These are phyloP conservation scores for Phytophthora sojae DNA, from an alignment of 352 stramenopile species.

Conservation along the genomic window DNA sequence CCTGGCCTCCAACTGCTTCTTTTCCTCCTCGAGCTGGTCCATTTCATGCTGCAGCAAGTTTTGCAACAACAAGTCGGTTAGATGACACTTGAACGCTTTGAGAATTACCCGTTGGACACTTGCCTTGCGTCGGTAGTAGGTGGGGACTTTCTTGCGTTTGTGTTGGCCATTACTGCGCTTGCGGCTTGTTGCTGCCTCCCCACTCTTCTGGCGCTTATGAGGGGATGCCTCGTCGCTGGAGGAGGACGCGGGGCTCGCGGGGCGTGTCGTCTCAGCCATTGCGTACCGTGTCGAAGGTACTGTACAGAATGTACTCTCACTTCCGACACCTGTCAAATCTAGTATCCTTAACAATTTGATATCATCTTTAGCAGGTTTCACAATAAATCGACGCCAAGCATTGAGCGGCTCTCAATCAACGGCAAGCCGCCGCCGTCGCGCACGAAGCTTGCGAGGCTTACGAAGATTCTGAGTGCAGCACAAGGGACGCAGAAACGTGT, in stretches of 20 bases:
- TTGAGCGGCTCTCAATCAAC: too few relatives aligned
- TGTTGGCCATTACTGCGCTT: constrained; percentile 17
- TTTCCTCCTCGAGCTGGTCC: constrained; percentile 30
- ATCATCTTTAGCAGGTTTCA: too few relatives aligned
- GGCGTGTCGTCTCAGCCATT: neutral
- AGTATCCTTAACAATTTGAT: too few relatives aligned
- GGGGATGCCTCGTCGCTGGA: constrained; percentile 10
- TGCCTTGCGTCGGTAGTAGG: constrained; percentile 41
- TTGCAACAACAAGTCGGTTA: neutral
- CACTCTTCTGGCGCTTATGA: constrained; percentile 12
- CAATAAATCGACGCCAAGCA: too few relatives aligned
- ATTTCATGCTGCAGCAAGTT: constrained; percentile 28
- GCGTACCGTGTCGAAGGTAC: neutral
- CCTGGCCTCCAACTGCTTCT: constrained; percentile 22
- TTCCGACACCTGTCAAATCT: too few relatives aligned
- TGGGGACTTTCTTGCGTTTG: constrained; percentile 40
- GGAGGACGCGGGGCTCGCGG: constrained; percentile 1
- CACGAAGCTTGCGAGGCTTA: too few relatives aligned
- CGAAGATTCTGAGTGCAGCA: too few relatives aligned
- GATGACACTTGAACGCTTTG: neutral
- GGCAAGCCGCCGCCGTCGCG: too few relatives aligned
- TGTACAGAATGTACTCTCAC: too few relatives aligned
- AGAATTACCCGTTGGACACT: constrained; percentile 1
- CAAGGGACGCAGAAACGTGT: too few relatives aligned
- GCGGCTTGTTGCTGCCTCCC: neutral